Percentiles rank a stretch among this genome's conserved stretches.
phyloP scores from a whole-genome alignment of 2,329 filamentous ascomycete species.

The Colletotrichum horii region DNA sequence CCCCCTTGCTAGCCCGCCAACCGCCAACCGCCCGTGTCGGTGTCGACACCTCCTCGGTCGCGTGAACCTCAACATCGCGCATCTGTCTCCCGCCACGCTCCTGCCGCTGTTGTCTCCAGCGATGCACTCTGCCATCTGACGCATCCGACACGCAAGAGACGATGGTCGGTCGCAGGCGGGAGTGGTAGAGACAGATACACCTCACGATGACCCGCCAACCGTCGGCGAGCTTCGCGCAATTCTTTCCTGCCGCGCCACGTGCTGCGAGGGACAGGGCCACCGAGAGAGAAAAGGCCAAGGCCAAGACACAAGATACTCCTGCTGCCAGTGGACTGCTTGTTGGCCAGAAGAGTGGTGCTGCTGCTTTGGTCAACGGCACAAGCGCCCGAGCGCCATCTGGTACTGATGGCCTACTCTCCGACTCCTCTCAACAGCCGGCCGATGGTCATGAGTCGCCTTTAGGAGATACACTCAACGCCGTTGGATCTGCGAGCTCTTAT shows the following conservation, averaged over 20 bases:
- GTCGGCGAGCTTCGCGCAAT: constrained; percentile 81
- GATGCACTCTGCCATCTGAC: constrained; percentile 6
- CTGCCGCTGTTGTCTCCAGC: neutral
- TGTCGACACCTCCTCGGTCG: constrained; percentile 36
- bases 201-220: constrained; percentile 79
- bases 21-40: constrained; percentile 6
- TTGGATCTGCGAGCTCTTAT: constrained; percentile 75
- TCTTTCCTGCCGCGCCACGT: constrained; percentile 80
- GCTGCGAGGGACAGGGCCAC: constrained; percentile 63
- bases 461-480: constrained; percentile 72
- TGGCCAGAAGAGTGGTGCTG: constrained; percentile 29
- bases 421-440: constrained; percentile 40
- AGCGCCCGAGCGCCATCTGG: constrained; percentile 2
- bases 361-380: constrained; percentile 21
- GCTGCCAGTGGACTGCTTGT: constrained; percentile 22
- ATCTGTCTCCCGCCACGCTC: constrained; percentile 17
- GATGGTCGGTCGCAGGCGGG: constrained; percentile 61
- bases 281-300: constrained; percentile 66
- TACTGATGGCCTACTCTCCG: constrained; percentile 29
- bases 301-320: constrained; percentile 43
- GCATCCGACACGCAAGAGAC: constrained; percentile 46
- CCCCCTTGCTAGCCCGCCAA: neutral
- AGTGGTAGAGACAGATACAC: constrained; percentile 55
- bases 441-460: constrained; percentile 65
- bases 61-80: constrained; percentile 40